Evolutionary conservation across 1,284 basidiomycete genomes (phyloP).

Genomic region (Mycena citricolor): DNA sequence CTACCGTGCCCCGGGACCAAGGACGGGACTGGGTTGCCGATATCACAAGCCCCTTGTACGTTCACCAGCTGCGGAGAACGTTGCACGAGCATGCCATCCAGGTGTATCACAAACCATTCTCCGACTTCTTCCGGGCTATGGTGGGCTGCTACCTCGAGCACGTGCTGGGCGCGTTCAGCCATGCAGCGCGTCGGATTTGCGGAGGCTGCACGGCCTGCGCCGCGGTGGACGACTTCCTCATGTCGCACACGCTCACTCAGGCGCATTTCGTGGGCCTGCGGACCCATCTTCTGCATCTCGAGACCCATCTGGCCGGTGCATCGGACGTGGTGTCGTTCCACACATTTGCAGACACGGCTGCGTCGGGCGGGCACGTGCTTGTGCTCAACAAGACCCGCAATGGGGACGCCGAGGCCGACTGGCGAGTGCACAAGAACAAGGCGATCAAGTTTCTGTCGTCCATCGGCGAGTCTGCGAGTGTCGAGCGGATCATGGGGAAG

Average conservation of each 20-base stretch:
- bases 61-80: constrained; percentile 13
- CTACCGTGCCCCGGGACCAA: constrained; percentile 20
- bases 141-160: constrained; percentile 21
- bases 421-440: constrained; percentile 11
- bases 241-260: constrained; percentile 14
- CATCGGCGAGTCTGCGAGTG: constrained; percentile 12
- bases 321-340: constrained; percentile 14
- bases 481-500: constrained; percentile 19
- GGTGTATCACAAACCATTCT: constrained; percentile 23
- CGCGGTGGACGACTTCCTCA: constrained; percentile 20
- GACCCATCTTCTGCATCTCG: constrained; percentile 14
- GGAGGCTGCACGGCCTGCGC: constrained; percentile 14
- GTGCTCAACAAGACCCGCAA: constrained; percentile 15
- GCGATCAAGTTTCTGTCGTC: constrained; percentile 14
- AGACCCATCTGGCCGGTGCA: constrained; percentile 10
- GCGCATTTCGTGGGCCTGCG: constrained; percentile 21
- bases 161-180: constrained; percentile 14
- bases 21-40: constrained; percentile 19
- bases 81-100: constrained; percentile 15
- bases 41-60: constrained; percentile 13
- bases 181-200: constrained; percentile 9
- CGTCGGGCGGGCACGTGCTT: constrained; percentile 11
- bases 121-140: constrained; percentile 21
- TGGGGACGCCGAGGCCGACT: constrained; percentile 4
- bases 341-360: constrained; percentile 13